These are phyloP conservation scores for Boletus sp. DNA, from an alignment of 768 basidiomycete species.

Conservation along the genomic window DNA sequence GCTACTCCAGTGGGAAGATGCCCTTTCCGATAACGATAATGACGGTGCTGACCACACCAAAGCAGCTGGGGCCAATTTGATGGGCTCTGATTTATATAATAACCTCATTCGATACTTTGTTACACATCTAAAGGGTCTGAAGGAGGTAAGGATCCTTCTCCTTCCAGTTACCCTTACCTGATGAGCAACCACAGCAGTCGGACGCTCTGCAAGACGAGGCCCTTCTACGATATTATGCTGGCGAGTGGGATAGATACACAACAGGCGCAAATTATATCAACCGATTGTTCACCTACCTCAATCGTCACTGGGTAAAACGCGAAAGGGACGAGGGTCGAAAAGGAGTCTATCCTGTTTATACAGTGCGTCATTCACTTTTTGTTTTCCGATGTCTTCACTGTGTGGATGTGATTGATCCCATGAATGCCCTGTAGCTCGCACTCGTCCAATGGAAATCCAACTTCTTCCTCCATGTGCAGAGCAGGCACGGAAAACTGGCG, in stretches of 20 bases:
- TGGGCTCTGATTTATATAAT: constrained; percentile 97
- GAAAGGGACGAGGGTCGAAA: constrained; percentile 97
- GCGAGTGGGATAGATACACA: constrained; percentile 95
- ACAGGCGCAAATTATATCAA: constrained; percentile 97
- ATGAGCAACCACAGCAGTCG: constrained; percentile 50
- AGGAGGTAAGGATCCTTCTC: constrained; percentile 50
- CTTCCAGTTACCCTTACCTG: constrained; percentile 11
- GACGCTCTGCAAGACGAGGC: constrained; percentile 83
- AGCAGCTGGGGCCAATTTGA: constrained; percentile 85
- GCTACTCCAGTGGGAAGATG: constrained; percentile 23
- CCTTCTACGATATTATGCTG: constrained; percentile 85
- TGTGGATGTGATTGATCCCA: constrained; percentile 1
- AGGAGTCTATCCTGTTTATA: constrained; percentile 93
- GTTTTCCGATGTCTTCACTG: not conserved
- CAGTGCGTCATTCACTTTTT: constrained; percentile 49
- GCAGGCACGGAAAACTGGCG: constrained; percentile 76
- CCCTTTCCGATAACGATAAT: constrained; percentile 20
- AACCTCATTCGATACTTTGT: constrained; percentile 91
- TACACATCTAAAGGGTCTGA: constrained; percentile 65
- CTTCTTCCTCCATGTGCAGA: constrained; percentile 87
- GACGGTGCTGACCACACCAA: constrained; percentile 15
- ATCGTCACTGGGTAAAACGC: constrained; percentile 98
- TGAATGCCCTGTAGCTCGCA: constrained; percentile 56
- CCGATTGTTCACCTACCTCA: constrained; percentile 94
- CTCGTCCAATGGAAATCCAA: constrained; percentile 95